Percentiles rank a stretch among this genome's conserved stretches.
phyloP scores from a whole-genome alignment of 2,329 filamentous ascomycete species.

The Zopfia rhizophila region DNA sequence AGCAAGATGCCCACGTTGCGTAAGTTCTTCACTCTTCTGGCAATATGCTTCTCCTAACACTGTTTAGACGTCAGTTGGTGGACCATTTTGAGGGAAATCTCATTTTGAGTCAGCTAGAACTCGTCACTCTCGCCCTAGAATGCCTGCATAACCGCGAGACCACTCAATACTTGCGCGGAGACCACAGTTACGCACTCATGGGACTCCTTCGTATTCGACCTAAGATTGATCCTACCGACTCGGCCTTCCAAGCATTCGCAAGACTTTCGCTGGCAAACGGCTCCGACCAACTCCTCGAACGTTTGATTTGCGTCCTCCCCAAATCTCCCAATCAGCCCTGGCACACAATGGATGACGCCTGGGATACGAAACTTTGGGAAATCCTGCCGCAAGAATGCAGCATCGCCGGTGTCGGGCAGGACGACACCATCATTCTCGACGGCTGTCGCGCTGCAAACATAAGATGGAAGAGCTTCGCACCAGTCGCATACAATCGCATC shows the following conservation, averaged over 20 bases:
- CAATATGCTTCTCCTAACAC: slow-evolving; percentile 11
- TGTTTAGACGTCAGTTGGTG: slow-evolving; percentile 53
- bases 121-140: slow-evolving; percentile 53
- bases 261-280: slow-evolving; percentile 59
- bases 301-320: slow-evolving; percentile 57
- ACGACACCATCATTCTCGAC: slow-evolving; percentile 57
- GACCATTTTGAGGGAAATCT: slow-evolving; percentile 59
- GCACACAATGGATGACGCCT: slow-evolving; percentile 55
- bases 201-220: slow-evolving; percentile 56
- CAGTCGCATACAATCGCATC: slow-evolving; percentile 42
- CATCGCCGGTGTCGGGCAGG: slow-evolving; percentile 53
- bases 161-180: slow-evolving; percentile 50
- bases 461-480: slow-evolving; percentile 55
- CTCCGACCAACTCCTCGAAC: slow-evolving; percentile 57
- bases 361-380: slow-evolving; percentile 57
- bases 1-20: slow-evolving; percentile 49
- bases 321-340: slow-evolving; percentile 47
- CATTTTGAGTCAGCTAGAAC: slow-evolving; percentile 54
- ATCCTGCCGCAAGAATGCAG: slow-evolving; percentile 54
- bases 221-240: slow-evolving; percentile 50
- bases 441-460: slow-evolving; percentile 55
- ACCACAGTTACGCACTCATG: slow-evolving; percentile 60
- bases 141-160: slow-evolving; percentile 55
- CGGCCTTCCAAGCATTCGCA: slow-evolving; percentile 60
- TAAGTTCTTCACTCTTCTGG: slow-evolving; percentile 2